Evolutionary conservation across 371 early-diverging fungal genomes (phyloP), one percentile per base, ranked within the genome.

Genomic region (Mucor plumbeus): DNA sequence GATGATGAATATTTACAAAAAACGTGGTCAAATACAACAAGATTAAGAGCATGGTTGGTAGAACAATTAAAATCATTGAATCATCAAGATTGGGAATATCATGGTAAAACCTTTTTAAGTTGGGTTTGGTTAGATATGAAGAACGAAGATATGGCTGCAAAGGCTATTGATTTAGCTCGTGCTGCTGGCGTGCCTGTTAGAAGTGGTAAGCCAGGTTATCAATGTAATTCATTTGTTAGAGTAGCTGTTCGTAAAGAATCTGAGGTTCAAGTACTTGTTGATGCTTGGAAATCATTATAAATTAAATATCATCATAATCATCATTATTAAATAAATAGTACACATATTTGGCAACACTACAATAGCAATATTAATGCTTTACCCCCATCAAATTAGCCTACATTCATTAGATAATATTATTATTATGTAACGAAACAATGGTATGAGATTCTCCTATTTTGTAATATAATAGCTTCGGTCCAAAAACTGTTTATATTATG

Each of bases 91-190:
- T 94, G 94, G 94, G 80, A 77, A 40, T 90, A 81, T 72, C 83
- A 89, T 61, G 94, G 94, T 36, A 84, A 90, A 68, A 59, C 78
- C 3, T 94, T 94, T 71, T 77, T 94, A 60, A 91, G 91, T 76
- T 94, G 94, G 94, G 87, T 94, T 15, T 94, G 94, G 94, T 75
- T 94, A 9, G 90, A 92, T 74, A 85, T 91, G 64, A 81, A 76
- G 54, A 70, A 71, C 57, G 86, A 72, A 7, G 71, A 62, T 10
- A 67, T 81, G 3, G 94, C 92, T 1, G 79, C 80, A 31, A 79
- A 80, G 61, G 92, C 90, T 0, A 82, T 90, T 31, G 80, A 81
- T 13, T 61, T 87, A 64, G 92, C 94, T 11, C 85, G 85, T 63
- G 77, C 71, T 31, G 92, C 93, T 17, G 94, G 94, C 71, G 92